Base-by-base conservation (phyloP, 352 stramenopile species). In the Globisporangium viniferum region DNA sequence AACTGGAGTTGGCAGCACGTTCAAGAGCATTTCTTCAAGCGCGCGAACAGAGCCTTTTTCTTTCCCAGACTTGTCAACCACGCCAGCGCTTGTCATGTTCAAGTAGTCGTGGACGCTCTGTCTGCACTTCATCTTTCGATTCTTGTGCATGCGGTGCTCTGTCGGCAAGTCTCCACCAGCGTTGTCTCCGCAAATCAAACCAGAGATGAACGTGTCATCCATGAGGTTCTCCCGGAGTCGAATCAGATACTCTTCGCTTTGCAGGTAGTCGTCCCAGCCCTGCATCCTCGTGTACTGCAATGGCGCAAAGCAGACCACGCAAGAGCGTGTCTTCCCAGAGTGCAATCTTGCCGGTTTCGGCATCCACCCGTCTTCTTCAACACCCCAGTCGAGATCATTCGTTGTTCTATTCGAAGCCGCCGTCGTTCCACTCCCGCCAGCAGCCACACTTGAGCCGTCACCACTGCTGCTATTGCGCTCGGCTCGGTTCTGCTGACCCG, bases 111-210 rank as follows among this genome's bases (percentile, higher is more conserved):
- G 69, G 12, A 95, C 87, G 59, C 78, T 94, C 61, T 96, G 89
- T 22, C 86, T 77, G 62, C 87, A 94, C 55, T 96, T 96, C 10
- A 80, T 66, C 54, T 90, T 92, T 31, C 87, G 78, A 64, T 93
- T 93, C 62, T 90, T 92, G 70, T 94, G 85, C 87, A 96, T 95
- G 22, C 89, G 76, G 51, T 95, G 82, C 66, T 96, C 89, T 1
- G 86, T 96, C 1, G 89, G 89, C 24, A 96, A 55, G 62, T 96
- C 89, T 9, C 86, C 86, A 0, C 75, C 79, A 10, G 78, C 74
- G 66, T 74, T 90, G 41, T 94, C 85, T 0, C 87, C 87, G 44
- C 89, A 96, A 29, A 96, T 89, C 10, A 96, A 64, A 1, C 78
- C 82, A 15, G 82, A 90, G 36, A 96, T 83, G 62, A 95, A 96